Evolutionary conservation across 2,329 filamentous ascomycete species (phyloP).

Genomic region (Sporothrix sp.): DNA sequence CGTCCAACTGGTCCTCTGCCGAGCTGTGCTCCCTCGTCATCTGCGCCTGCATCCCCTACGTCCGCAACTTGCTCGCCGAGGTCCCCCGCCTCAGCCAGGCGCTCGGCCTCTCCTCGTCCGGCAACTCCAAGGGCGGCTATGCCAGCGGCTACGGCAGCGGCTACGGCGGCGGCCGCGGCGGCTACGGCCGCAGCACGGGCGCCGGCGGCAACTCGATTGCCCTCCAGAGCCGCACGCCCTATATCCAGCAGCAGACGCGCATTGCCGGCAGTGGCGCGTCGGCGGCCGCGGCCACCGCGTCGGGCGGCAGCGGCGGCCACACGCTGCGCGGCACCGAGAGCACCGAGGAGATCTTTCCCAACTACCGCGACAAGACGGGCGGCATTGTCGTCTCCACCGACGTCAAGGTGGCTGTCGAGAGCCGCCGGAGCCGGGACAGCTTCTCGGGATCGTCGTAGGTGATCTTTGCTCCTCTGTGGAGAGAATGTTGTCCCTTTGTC

Average conservation of each 20-base stretch:
- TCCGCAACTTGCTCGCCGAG: constrained; percentile 7
- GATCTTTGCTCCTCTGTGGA: too few species aligned
- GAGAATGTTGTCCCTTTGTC: neutral
- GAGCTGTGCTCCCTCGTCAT: constrained; percentile 29
- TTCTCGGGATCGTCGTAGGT: neutral
- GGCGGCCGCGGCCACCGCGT: neutral
- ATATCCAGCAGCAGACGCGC: neutral
- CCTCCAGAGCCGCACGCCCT: neutral
- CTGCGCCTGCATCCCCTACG: constrained; percentile 21
- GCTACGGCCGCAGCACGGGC: neutral
- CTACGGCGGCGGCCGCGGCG: neutral
- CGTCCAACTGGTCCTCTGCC: constrained; percentile 26
- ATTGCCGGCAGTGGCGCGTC: neutral
- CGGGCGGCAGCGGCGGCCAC: neutral
- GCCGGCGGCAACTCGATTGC: neutral
- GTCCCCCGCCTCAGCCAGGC: constrained; percentile 4
- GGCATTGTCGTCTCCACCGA: constrained; percentile 3
- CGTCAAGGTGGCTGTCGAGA: constrained; percentile 1
- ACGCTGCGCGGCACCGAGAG: neutral
- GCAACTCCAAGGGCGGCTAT: neutral
- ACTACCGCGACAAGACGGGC: neutral
- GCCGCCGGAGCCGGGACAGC: neutral
- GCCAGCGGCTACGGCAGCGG: neutral
- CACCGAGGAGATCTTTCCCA: constrained; percentile 6
- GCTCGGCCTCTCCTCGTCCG: neutral